Conservation (phyloP, 805 yeast species). For the Metschnikowia vanudenii region DNA sequence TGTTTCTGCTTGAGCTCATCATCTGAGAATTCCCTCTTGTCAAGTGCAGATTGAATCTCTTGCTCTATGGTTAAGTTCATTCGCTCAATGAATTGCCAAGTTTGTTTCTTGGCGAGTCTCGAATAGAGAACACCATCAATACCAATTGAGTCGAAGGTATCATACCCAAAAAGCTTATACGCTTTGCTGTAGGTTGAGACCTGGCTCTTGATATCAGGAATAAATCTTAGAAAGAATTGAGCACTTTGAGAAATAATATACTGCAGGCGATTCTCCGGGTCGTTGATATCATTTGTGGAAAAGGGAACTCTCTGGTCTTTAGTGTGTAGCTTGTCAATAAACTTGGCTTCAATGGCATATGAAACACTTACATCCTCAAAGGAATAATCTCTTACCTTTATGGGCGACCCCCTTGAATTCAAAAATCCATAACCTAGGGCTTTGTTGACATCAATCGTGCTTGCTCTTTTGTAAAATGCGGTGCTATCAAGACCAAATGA, state of each 20-base stretch:
- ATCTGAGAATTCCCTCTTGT: conserved; percentile 24
- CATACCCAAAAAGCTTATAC: conserved; percentile 24
- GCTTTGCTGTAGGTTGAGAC: conserved; percentile 27
- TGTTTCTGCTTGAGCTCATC: conserved; percentile 37
- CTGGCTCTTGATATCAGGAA: conserved; percentile 37
- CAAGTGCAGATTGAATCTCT: conserved; percentile 36
- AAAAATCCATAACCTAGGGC: conserved; percentile 56
- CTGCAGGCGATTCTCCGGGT: conserved; percentile 30
- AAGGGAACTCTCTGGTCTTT: conserved; percentile 30
- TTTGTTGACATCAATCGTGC: conserved; percentile 34
- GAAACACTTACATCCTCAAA: conserved; percentile 46
- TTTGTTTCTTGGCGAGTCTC: conserved; percentile 24
- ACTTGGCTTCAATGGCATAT: conserved; percentile 53
- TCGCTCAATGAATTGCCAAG: conserved; percentile 34
- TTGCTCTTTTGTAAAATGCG: conserved; percentile 35
- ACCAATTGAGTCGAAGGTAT: conserved; percentile 31
- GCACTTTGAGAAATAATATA: conserved; percentile 36
- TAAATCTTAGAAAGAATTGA: conserved; percentile 39
- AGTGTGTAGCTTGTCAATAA: conserved; percentile 46
- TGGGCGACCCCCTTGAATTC: conserved; percentile 51
- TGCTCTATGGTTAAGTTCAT: conserved; percentile 32
- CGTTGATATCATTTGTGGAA: conserved; percentile 37
- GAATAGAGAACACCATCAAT: conserved; percentile 35
- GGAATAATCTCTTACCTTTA: conserved; percentile 47
- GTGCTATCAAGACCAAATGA: conserved; percentile 41